A percentile compares a stretch with the other conserved stretches of the same genome.
Conservation (phyloP, 2,329 filamentous ascomycete species). For the Colletotrichum cordylinicola region DNA sequence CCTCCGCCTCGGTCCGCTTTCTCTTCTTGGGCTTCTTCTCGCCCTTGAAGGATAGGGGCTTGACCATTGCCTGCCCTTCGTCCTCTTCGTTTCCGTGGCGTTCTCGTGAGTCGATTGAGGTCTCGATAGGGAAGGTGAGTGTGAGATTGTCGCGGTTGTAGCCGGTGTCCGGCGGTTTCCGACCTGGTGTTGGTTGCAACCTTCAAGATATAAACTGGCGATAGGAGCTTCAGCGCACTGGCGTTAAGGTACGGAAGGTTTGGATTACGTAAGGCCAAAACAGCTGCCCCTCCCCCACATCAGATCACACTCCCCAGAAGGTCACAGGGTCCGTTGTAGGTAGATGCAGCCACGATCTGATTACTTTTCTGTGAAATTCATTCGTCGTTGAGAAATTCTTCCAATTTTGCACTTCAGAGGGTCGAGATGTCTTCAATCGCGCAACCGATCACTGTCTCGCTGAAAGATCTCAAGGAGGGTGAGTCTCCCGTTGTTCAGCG, state of each 20-base stretch:
- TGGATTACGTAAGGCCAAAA: constrained; percentile 6
- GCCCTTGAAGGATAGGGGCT: constrained; percentile 93
- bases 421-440: constrained; percentile 51
- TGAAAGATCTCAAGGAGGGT: constrained; percentile 67
- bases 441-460: constrained; percentile 64
- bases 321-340: background rate
- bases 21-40: constrained; percentile 95
- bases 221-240: constrained; percentile 1
- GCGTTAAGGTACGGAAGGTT: background rate
- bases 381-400: background rate
- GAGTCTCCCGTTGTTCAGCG: constrained; percentile 25
- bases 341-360: background rate
- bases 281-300: constrained; percentile 10
- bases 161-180: constrained; percentile 6
- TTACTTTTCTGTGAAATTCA: background rate
- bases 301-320: background rate
- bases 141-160: background rate
- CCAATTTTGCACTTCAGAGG: background rate
- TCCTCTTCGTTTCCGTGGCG: background rate
- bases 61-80: constrained; percentile 72
- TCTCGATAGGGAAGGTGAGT: constrained; percentile 4
- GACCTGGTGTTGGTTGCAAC: background rate
- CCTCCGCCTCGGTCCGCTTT: constrained; percentile 70
- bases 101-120: background rate
- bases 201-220: background rate